A percentile compares a stretch with the other conserved stretches of the same genome.
Evolutionary conservation across 768 basidiomycete species (phyloP).

Genomic region (Daedaleopsis nitida): DNA sequence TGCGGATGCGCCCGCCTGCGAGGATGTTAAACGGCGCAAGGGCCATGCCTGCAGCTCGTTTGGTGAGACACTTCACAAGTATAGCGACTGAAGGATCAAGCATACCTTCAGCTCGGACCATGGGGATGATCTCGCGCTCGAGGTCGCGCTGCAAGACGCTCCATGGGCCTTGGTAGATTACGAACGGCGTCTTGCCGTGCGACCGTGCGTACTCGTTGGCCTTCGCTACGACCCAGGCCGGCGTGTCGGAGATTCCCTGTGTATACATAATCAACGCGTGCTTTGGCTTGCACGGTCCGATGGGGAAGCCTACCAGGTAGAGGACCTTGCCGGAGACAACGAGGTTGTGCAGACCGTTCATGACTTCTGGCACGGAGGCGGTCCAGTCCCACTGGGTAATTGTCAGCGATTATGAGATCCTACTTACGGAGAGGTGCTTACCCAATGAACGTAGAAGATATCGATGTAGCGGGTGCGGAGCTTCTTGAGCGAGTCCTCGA

Average conservation of each 20-base stretch:
- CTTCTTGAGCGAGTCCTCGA: slow-evolving; percentile 40
- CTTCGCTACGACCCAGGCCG: slow-evolving; percentile 41
- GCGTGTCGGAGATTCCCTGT: slow-evolving; percentile 32
- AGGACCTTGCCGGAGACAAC: slow-evolving; percentile 52
- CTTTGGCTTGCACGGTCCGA: not conserved
- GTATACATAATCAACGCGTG: not conserved
- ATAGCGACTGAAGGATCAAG: too few species aligned
- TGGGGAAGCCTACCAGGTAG: slow-evolving; percentile 25
- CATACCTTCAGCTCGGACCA: slow-evolving; percentile 34
- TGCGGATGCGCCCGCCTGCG: slow-evolving; percentile 21
- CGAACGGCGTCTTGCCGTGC: slow-evolving; percentile 40
- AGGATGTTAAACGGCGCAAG: slow-evolving; percentile 28
- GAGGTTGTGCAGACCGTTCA: slow-evolving; percentile 54
- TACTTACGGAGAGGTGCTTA: not conserved
- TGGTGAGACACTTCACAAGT: too few species aligned
- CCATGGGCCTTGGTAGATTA: slow-evolving; percentile 39
- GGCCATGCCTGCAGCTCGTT: slow-evolving; percentile 9
- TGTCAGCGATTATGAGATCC: too few species aligned
- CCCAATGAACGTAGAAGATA: slow-evolving; percentile 46
- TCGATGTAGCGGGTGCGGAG: slow-evolving; percentile 47
- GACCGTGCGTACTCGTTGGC: slow-evolving; percentile 43
- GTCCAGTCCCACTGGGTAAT: slow-evolving; percentile 57
- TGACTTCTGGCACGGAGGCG: slow-evolving; percentile 56
- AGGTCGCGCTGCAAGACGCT: slow-evolving; percentile 38
- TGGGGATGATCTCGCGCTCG: slow-evolving; percentile 43